Conservation (phyloP, 2,329 filamentous ascomycete genomes). For the Penicillium glabrum region DNA sequence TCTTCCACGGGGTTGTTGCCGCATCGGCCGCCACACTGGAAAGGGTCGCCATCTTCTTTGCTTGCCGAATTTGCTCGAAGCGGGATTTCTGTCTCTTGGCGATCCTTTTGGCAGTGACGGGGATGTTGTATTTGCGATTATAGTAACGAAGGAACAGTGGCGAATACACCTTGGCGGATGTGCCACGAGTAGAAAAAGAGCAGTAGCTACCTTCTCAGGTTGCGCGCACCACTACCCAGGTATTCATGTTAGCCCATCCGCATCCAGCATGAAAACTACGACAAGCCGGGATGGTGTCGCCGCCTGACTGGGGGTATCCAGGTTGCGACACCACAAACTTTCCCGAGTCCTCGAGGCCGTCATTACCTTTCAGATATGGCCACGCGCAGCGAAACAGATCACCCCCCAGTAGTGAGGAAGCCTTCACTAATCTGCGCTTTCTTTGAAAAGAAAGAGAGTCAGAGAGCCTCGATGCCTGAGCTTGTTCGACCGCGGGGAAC, state of each 20-base stretch:
- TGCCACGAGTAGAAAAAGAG: conserved; percentile 16
- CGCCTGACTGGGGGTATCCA: neutral
- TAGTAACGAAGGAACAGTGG: conserved; percentile 65
- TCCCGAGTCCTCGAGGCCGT: conserved; percentile 1
- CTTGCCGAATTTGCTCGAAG: conserved; percentile 27
- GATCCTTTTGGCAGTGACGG: conserved; percentile 45
- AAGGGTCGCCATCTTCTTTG: conserved; percentile 36
- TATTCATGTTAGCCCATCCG: conserved; percentile 34
- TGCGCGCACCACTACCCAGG: conserved; percentile 29
- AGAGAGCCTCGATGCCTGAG: conserved; percentile 30
- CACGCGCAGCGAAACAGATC: conserved; percentile 13
- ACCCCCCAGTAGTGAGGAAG: conserved; percentile 21
- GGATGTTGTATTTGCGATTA: conserved; percentile 49
- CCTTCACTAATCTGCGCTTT: conserved; percentile 24
- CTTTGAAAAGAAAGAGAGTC: conserved; percentile 12
- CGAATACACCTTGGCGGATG: conserved; percentile 67
- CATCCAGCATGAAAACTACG: conserved; percentile 2
- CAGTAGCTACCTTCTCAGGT: conserved; percentile 19
- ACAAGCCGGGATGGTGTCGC: neutral
- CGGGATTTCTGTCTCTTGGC: conserved; percentile 43
- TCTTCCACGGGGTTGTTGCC: conserved; percentile 59
- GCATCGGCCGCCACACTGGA: conserved; percentile 42
- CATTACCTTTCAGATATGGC: conserved; percentile 37
- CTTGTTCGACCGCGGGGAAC: conserved; percentile 40
- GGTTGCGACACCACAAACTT: conserved; percentile 5